Evolutionary conservation across 2,329 filamentous ascomycete genomes (phyloP).

Genomic region (Tolypocladium guangdongense): DNA sequence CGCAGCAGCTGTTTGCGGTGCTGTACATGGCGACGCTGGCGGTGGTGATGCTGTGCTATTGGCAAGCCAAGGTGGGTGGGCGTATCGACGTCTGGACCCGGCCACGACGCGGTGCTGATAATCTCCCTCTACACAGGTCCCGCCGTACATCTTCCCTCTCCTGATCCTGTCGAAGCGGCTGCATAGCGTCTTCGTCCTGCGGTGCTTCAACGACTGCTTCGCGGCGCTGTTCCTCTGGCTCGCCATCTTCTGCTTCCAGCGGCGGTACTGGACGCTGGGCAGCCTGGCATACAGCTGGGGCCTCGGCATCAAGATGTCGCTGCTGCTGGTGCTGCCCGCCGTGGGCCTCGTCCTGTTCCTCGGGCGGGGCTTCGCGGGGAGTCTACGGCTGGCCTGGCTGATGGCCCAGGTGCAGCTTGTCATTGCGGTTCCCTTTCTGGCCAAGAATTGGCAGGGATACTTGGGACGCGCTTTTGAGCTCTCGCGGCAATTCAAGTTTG

Average conservation of each 20-base stretch:
- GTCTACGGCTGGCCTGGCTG: conserved; percentile 57
- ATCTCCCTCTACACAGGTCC: conserved; percentile 39
- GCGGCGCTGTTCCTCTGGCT: conserved; percentile 75
- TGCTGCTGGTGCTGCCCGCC: conserved; percentile 73
- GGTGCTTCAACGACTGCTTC: conserved; percentile 94
- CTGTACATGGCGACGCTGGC: conserved; percentile 69
- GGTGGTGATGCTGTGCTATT: conserved; percentile 75
- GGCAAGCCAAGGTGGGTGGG: conserved; percentile 50
- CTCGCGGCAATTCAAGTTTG: conserved; percentile 82
- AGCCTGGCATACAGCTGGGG: conserved; percentile 65
- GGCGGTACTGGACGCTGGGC: conserved; percentile 60
- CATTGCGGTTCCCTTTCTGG: conserved; percentile 56
- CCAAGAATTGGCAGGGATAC: conserved; percentile 58
- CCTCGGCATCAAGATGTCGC: conserved; percentile 89
- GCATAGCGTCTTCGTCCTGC: conserved; percentile 85
- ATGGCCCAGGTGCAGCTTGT: conserved; percentile 70
- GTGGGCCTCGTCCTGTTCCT: conserved; percentile 68
- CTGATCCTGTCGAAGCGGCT: conserved; percentile 83
- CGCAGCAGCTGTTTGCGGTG: conserved; percentile 73
- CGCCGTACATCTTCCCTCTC: conserved; percentile 78
- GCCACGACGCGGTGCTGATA: background rate
- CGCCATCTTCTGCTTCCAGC: conserved; percentile 70
- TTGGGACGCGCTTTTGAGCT: conserved; percentile 79
- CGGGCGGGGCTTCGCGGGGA: conserved; percentile 53
- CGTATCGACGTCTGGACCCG: background rate